Conservation (phyloP, 2,329 filamentous ascomycete genomes). For the Rutstroemia sp. region DNA sequence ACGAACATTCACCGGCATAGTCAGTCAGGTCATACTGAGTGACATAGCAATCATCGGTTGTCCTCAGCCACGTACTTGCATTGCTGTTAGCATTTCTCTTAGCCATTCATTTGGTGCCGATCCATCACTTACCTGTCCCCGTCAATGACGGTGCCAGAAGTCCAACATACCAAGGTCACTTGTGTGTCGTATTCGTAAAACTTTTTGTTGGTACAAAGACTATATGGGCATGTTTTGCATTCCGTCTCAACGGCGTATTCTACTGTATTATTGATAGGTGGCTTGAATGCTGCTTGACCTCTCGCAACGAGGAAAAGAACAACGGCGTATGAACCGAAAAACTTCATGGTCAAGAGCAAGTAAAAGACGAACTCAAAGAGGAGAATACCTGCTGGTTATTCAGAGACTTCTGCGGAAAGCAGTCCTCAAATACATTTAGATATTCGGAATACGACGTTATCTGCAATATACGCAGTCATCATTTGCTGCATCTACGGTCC, state of each 20-base stretch:
- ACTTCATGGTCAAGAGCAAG: too few relatives aligned
- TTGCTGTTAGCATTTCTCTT: not conserved
- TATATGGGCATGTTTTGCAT: slow-evolving; percentile 21
- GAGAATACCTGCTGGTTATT: too few relatives aligned
- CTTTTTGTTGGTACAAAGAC: slow-evolving; percentile 16
- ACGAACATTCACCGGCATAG: slow-evolving; percentile 17
- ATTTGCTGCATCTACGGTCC: too few relatives aligned
- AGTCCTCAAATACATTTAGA: too few relatives aligned
- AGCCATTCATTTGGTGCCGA: too few relatives aligned
- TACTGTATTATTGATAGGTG: slow-evolving; percentile 16
- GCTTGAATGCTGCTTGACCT: slow-evolving; percentile 2
- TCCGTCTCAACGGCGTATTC: slow-evolving; percentile 16
- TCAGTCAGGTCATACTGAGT: slow-evolving; percentile 15
- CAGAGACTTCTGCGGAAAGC: too few relatives aligned
- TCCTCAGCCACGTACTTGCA: slow-evolving; percentile 18
- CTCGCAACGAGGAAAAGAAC: not conserved
- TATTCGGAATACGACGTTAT: too few relatives aligned
- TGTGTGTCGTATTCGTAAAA: slow-evolving; percentile 11
- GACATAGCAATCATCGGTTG: slow-evolving; percentile 17
- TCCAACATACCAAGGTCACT: slow-evolving; percentile 18
- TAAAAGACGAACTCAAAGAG: too few relatives aligned
- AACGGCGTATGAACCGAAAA: too few relatives aligned
- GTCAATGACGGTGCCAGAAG: slow-evolving; percentile 14
- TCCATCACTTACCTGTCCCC: slow-evolving; percentile 13
- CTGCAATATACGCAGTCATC: too few relatives aligned